Base-by-base conservation (phyloP, 768 basidiomycete genomes). In the Mycena venus region DNA sequence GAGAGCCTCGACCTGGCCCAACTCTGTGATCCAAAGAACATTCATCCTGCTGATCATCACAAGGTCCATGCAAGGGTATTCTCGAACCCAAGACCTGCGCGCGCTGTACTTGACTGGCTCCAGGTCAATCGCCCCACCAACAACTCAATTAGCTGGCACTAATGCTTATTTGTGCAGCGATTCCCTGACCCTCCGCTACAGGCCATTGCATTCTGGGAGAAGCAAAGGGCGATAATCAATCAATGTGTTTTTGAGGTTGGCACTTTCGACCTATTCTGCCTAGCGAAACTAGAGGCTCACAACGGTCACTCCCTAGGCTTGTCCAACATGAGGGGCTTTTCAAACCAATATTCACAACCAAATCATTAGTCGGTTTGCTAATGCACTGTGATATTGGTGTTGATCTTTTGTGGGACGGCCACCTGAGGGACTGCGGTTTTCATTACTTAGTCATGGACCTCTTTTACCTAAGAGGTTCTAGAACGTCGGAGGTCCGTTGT, bases 171-270 rank as follows among this genome's bases (percentile, higher is more conserved):
- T 25, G 4, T 25, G 36, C 36, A 61, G 59, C 25, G 2, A 11
- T 61, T 61, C 36, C 59, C 59, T 23, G 36, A 40, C 11, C 38
- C 36, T 40, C 59, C 38, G 36, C 10, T 5, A 36, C 40, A 31
- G 27, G 61, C 40, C 21, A 63, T 47, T 63, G 40, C 40, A 44
- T 63, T 63, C 36, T 63, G 44, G 61, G 61, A 63, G 27, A 21
- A n/a, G 42, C 61, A 63, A 47, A 44, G 29, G 53, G 27, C 27
- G 21, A 55, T 55, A 25, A 55, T 55, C 53, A 29, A 55, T 55
- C 53, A 55, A 25, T 55, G 53, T 55, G 53, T 55, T 55, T 17
- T 27, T 55, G 27, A 55, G 53, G 53, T 55, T 55, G 25, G 29
- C 21, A 15, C 53, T 31, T 55, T 55, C 29, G 19, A 25, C 6